phyloP scores from a whole-genome alignment of 352 stramenopile genomes.

The Globisporangium yorkense region DNA sequence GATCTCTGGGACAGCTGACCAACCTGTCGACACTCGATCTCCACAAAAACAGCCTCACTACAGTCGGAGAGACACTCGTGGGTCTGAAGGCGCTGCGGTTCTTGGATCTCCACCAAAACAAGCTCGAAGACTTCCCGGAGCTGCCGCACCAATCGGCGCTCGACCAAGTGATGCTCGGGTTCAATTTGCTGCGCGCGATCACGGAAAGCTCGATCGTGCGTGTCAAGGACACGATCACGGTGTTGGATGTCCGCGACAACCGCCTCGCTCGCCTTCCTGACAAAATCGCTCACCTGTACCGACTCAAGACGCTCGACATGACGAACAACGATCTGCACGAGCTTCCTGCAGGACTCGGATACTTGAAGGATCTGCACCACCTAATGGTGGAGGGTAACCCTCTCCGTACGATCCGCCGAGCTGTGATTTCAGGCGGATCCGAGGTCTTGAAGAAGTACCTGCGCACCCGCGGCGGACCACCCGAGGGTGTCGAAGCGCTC shows the following conservation, averaged over 20 bases:
- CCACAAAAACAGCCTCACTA: conserved; percentile 61
- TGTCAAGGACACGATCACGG: conserved; percentile 59
- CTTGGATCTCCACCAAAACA: conserved; percentile 75
- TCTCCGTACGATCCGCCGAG: conserved; percentile 63
- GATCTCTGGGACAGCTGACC: conserved; percentile 36
- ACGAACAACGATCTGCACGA: conserved; percentile 82
- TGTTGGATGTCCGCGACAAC: conserved; percentile 79
- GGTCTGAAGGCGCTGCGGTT: conserved; percentile 35
- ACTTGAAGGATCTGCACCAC: conserved; percentile 70
- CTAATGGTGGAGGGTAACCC: conserved; percentile 75
- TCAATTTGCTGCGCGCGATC: conserved; percentile 52
- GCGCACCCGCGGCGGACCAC: conserved; percentile 59
- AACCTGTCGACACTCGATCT: conserved; percentile 55
- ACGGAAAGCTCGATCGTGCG: conserved; percentile 35
- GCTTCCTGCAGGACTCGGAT: conserved; percentile 61
- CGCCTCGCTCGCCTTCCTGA: conserved; percentile 55
- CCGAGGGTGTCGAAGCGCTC: conserved; percentile 46
- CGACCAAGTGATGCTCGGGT: conserved; percentile 74
- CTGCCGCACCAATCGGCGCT: conserved; percentile 40
- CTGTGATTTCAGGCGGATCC: conserved; percentile 54
- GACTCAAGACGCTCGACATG: conserved; percentile 76
- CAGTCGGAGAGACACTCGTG: conserved; percentile 27
- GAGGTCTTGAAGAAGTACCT: conserved; percentile 81
- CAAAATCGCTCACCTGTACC: conserved; percentile 52
- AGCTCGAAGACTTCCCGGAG: conserved; percentile 47